Evolutionary conservation across 73 alveolate species (phyloP).

Genomic region (Paramecium octaurelia): DNA sequence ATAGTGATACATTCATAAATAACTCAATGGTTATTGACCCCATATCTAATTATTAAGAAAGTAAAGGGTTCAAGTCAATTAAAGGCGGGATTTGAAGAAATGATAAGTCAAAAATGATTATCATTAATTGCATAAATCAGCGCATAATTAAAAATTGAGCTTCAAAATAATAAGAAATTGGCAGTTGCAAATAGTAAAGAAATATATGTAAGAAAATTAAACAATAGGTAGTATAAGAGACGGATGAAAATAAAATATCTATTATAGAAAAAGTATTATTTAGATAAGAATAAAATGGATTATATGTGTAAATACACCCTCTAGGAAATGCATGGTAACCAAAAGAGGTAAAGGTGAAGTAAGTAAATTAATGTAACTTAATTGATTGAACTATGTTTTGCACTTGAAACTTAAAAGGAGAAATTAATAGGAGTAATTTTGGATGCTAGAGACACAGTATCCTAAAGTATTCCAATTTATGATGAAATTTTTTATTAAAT

Average conservation of each 20-base stretch:
- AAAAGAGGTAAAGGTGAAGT: neutral
- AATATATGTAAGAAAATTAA: slow-evolving; percentile 17
- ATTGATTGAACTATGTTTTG: slow-evolving; percentile 82
- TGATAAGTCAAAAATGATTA: neutral
- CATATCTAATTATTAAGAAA: neutral
- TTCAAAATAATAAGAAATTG: neutral
- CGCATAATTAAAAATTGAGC: neutral
- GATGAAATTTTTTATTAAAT: slow-evolving; percentile 82
- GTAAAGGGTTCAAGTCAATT: neutral
- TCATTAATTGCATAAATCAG: neutral
- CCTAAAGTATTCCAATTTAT: slow-evolving; percentile 80
- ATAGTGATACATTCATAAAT: neutral
- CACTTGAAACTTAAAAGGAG: slow-evolving; percentile 75
- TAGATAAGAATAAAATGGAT: neutral
- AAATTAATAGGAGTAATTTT: slow-evolving; percentile 86
- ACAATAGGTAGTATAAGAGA: neutral
- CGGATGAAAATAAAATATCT: neutral
- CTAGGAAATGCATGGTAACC: neutral
- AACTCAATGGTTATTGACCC: neutral
- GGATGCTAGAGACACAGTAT: too few species aligned
- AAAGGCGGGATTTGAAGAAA: slow-evolving; percentile 30
- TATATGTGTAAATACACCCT: slow-evolving; percentile 11
- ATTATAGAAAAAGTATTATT: neutral
- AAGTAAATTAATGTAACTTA: slow-evolving; percentile 67
- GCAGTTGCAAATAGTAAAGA: neutral